A percentile compares a stretch with the other conserved stretches of the same genome.
These are phyloP conservation scores for Podospora pseudopauciseta DNA, from an alignment of 495 filamentous ascomycete genomes.

Conservation along the genomic window DNA sequence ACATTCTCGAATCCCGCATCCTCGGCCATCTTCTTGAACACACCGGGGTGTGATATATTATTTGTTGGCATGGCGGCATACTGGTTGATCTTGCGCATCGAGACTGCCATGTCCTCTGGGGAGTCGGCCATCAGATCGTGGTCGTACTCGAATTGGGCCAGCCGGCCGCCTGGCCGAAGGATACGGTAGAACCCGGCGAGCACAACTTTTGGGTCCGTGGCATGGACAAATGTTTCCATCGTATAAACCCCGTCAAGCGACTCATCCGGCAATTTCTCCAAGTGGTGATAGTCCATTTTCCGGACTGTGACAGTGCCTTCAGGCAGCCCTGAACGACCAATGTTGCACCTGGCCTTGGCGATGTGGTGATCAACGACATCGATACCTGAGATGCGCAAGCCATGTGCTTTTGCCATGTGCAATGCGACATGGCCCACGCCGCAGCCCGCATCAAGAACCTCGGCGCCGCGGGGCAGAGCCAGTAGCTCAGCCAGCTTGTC, in stretches of 20 bases:
- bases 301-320: conserved; percentile 37
- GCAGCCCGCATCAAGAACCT: conserved; percentile 53
- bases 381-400: conserved; percentile 45
- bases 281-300: conserved; percentile 53
- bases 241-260: conserved; percentile 56
- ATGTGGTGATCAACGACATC: conserved; percentile 53
- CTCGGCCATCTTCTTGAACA: conserved; percentile 39
- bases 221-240: conserved; percentile 59
- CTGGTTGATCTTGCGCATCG: conserved; percentile 41
- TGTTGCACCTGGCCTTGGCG: conserved; percentile 40
- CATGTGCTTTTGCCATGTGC: conserved; percentile 38
- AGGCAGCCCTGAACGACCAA: conserved; percentile 36
- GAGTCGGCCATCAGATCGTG: conserved; percentile 33
- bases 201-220: conserved; percentile 47
- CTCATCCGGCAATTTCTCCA: conserved; percentile 35
- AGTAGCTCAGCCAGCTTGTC: conserved; percentile 43
- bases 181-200: conserved; percentile 48
- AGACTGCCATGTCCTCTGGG: conserved; percentile 29
- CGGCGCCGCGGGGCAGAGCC: conserved; percentile 34
- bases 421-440: conserved; percentile 50
- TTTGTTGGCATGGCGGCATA: conserved; percentile 42
- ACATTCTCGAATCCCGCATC: conserved; percentile 52
- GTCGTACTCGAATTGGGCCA: conserved; percentile 47
- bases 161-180: conserved; percentile 46
- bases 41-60: conserved; percentile 25